Base-by-base conservation (phyloP, 345 rosid species). In the Mallotus nudiflorus region DNA sequence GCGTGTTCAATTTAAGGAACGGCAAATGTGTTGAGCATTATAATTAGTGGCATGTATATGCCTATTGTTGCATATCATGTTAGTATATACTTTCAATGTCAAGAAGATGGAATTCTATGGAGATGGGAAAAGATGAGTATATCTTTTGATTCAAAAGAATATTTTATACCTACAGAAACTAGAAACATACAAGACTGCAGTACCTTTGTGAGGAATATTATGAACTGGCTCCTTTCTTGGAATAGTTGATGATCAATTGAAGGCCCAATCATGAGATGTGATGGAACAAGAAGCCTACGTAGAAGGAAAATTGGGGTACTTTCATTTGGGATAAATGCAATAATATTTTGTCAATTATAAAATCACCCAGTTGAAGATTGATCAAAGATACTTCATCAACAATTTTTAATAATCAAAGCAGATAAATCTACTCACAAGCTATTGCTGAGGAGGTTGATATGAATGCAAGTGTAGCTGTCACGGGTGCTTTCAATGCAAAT, bases 181-280 rank as follows among this genome's bases (percentile, higher is more conserved):
- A 16, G 42, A 63, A 16, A 53, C 28, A 53, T 22, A 61, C 46
- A 37, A 46, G 25, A 63, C 4, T 14, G 5, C 6, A 25, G 60
- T 37, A 67, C 16, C 39, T 65, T 65, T n/a, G 4, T 49, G 8
- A n/a, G 52, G 71, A 68, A 68, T 55, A 55, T 68, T 44, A 56
- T 68, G 62, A 56, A 42, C 53, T 68, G 63, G 18, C 64, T 27
- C 5, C 35, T 57, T n/a, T 44, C 40, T 68, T 57, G 14, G 3
- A n/a, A n/a, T n/a, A n/a, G n/a, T 29, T 57, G 28, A 68, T 13
- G 20, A 56, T 31, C n/a, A 68, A 66, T 62, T 27, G 64, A 62
- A 45, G 45, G 44, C 27, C 33, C 44, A 45, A 51, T 31, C 65
- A 50, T 42, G 56, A 51, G 13, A 52, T 28, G 13, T 15, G 20